phyloP scores from a whole-genome alignment of 805 yeast species.

The Kodamaea hsintzibuensis region DNA sequence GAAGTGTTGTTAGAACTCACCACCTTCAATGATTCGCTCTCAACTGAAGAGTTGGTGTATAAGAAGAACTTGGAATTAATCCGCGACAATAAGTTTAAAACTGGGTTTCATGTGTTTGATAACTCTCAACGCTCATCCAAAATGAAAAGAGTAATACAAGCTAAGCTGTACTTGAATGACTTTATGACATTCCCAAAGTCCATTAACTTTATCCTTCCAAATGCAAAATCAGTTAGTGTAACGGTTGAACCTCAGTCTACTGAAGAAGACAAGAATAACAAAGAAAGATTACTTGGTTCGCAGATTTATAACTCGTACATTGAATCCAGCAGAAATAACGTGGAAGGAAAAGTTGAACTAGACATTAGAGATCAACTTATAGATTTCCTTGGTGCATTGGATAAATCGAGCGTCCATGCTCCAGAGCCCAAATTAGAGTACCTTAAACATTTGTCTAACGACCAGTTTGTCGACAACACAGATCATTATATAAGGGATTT shows the following conservation, averaged over 20 bases:
- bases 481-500: neutral
- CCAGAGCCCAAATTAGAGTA: slow-evolving; percentile 13
- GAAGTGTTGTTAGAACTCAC: slow-evolving; percentile 14
- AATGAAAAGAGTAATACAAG: slow-evolving; percentile 29
- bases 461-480: slow-evolving; percentile 26
- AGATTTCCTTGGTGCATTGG: neutral
- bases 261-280: neutral
- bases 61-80: slow-evolving; percentile 11
- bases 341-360: neutral
- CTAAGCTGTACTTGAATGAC: slow-evolving; percentile 41
- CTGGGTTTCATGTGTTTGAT: slow-evolving; percentile 43
- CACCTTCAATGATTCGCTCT: neutral
- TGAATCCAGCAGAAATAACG: neutral
- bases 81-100: slow-evolving; percentile 4
- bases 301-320: neutral
- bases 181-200: slow-evolving; percentile 42
- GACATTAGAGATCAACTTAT: neutral
- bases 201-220: slow-evolving; percentile 31
- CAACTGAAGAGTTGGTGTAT: neutral
- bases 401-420: slow-evolving; percentile 5
- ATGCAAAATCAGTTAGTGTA: neutral
- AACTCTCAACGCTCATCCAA: slow-evolving; percentile 33
- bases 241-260: neutral
- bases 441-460: slow-evolving; percentile 15
- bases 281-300: slow-evolving; percentile 1